These are phyloP conservation scores for Erigeron philadelphicus DNA, from an alignment of 140 eudicot genomes.

Conservation along the genomic window DNA sequence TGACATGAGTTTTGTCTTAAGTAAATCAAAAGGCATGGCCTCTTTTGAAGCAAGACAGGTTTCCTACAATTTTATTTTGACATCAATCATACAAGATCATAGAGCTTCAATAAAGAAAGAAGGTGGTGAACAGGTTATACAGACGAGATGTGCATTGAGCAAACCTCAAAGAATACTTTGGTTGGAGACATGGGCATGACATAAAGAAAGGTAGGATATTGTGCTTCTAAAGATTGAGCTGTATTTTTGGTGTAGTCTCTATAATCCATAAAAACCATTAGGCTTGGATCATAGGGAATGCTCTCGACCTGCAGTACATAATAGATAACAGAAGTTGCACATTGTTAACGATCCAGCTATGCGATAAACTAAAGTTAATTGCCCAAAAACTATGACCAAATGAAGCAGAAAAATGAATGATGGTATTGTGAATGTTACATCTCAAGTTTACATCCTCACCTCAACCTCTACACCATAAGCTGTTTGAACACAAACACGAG, in stretches of 20 bases:
- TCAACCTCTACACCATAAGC: constrained; percentile 97
- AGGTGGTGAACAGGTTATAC: not conserved
- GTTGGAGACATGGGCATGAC: constrained; percentile 97
- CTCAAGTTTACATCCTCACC: constrained; percentile 41
- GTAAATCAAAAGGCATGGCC: constrained; percentile 85
- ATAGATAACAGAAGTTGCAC: constrained; percentile 1
- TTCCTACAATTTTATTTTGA: constrained; percentile 46
- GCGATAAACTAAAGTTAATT: not conserved
- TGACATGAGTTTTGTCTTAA: constrained; percentile 74
- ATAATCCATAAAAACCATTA: constrained; percentile 99
- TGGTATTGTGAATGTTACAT: not conserved
- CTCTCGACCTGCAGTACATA: constrained; percentile 66
- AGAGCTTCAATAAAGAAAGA: not conserved
- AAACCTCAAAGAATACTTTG: constrained; percentile 87
- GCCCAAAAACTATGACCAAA: not conserved
- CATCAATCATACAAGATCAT: not conserved
- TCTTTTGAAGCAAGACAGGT: constrained; percentile 94
- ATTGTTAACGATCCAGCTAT: not conserved
- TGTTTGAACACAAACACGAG: constrained; percentile 95
- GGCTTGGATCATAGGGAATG: constrained; percentile 79
- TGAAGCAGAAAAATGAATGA: not conserved
- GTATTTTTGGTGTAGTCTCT: constrained; percentile 55
- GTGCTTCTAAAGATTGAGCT: constrained; percentile 46
- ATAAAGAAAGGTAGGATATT: constrained; percentile 89
- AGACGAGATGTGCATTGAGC: constrained; percentile 9